phyloP scores from a whole-genome alignment of 2,329 filamentous ascomycete species.

The Aspergillus fructus region DNA sequence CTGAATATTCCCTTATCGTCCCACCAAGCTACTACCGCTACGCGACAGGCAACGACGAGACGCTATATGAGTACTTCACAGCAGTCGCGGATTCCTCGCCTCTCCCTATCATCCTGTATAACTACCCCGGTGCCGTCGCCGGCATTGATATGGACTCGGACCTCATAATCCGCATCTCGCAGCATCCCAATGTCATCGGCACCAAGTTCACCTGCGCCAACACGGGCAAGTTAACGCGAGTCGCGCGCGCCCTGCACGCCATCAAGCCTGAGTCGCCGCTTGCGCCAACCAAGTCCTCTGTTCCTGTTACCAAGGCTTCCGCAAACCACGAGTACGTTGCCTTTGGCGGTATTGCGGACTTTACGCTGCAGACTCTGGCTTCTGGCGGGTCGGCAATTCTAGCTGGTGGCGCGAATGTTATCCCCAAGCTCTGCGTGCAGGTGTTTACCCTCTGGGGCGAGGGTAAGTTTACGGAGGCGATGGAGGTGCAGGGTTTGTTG shows the following conservation, averaged over 20 bases:
- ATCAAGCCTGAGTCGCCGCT: conserved; percentile 57
- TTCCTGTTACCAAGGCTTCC: conserved; percentile 27
- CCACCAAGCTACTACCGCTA: conserved; percentile 81
- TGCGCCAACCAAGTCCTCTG: conserved; percentile 23
- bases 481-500: conserved; percentile 71
- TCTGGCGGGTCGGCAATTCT: conserved; percentile 83
- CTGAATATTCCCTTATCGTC: conserved; percentile 76
- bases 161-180: conserved; percentile 73
- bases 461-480: conserved; percentile 74
- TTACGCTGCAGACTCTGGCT: conserved; percentile 77
- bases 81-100: conserved; percentile 73
- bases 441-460: conserved; percentile 76
- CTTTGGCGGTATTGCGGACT: conserved; percentile 86
- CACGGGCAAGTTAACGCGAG: conserved; percentile 83
- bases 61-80: conserved; percentile 71
- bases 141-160: conserved; percentile 91
- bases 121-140: conserved; percentile 83
- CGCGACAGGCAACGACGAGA: conserved; percentile 68
- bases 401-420: conserved; percentile 81
- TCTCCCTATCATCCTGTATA: conserved; percentile 81
- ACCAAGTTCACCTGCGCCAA: conserved; percentile 92
- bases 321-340: conserved; percentile 66
- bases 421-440: conserved; percentile 78
- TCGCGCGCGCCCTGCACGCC: conserved; percentile 70
- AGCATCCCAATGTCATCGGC: conserved; percentile 80